Conservation (phyloP, 139 green algal species). For the Chlorella vulgaris region DNA sequence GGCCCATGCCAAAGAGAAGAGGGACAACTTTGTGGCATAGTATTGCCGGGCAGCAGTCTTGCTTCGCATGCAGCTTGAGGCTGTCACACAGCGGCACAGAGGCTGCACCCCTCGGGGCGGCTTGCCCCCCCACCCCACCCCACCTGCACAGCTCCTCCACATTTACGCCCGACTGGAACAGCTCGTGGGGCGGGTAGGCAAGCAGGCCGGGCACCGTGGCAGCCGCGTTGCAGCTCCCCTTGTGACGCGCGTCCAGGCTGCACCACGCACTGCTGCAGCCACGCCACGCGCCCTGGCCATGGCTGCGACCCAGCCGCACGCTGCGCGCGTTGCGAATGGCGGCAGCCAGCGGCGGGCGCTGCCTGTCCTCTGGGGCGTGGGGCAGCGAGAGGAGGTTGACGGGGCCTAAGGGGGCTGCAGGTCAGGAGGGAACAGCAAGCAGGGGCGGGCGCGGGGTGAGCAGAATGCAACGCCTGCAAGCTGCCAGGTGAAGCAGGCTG, state of each 20-base stretch:
- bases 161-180: constrained; percentile 37
- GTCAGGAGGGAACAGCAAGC: neutral
- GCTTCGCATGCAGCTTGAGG: too few relatives aligned
- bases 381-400: neutral
- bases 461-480: neutral
- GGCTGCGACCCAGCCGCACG: constrained; percentile 9
- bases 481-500: too few relatives aligned
- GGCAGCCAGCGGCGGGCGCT: constrained; percentile 7
- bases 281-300: constrained; percentile 11
- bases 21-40: too few relatives aligned
- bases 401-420: neutral
- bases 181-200: constrained; percentile 38
- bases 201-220: constrained; percentile 35
- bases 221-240: neutral
- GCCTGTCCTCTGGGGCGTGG: neutral
- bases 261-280: constrained; percentile 39
- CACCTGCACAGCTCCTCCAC: constrained; percentile 37
- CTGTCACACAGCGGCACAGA: too few relatives aligned
- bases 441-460: neutral
- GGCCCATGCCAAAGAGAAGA: neutral
- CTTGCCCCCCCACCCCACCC: neutral
- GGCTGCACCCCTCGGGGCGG: too few relatives aligned
- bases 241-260: constrained; percentile 7
- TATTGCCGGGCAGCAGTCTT: too few relatives aligned
- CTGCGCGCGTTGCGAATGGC: constrained; percentile 35